These are phyloP conservation scores for Loxodes magnus DNA, from an alignment of 73 alveolate genomes.

Conservation along the genomic window DNA sequence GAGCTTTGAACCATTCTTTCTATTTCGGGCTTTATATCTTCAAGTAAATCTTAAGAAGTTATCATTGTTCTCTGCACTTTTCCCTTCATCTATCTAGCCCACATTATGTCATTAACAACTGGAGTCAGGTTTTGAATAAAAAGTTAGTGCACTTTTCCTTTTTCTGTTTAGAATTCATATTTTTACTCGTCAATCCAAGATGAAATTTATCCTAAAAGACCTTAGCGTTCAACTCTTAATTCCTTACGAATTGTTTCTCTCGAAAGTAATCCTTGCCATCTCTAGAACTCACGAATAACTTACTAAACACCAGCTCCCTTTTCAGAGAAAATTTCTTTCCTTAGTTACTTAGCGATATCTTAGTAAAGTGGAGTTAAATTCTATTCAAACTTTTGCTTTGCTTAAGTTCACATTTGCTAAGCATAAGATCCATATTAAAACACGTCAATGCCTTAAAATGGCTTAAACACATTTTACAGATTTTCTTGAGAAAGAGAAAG, in stretches of 20 bases:
- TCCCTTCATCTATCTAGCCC: constrained; percentile 65
- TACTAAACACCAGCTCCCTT: constrained; percentile 1
- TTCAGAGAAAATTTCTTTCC: constrained; percentile 46
- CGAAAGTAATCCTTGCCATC: constrained; percentile 75
- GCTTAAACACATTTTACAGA: constrained; percentile 41
- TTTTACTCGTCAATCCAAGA: constrained; percentile 30
- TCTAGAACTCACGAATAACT: constrained; percentile 61
- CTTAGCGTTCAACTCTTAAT: constrained; percentile 54
- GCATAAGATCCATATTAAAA: constrained; percentile 43
- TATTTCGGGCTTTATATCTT: constrained; percentile 43
- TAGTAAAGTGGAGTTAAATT: constrained; percentile 37
- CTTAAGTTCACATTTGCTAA: constrained; percentile 30
- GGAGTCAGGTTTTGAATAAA: constrained; percentile 56
- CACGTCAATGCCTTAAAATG: constrained; percentile 46
- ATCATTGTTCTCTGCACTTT: constrained; percentile 43
- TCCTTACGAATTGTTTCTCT: constrained; percentile 52
- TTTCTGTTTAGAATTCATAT: constrained; percentile 61
- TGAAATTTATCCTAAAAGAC: constrained; percentile 39
- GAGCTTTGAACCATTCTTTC: constrained; percentile 27
- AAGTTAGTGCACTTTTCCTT: constrained; percentile 59
- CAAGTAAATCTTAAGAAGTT: constrained; percentile 38
- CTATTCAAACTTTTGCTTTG: constrained; percentile 32
- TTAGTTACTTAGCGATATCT: constrained; percentile 38
- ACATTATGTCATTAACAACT: constrained; percentile 45
- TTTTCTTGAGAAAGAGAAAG: constrained; percentile 50